These are phyloP conservation scores for Pleurotus pulmonarius DNA, from an alignment of 768 basidiomycete species.

Conservation along the genomic window DNA sequence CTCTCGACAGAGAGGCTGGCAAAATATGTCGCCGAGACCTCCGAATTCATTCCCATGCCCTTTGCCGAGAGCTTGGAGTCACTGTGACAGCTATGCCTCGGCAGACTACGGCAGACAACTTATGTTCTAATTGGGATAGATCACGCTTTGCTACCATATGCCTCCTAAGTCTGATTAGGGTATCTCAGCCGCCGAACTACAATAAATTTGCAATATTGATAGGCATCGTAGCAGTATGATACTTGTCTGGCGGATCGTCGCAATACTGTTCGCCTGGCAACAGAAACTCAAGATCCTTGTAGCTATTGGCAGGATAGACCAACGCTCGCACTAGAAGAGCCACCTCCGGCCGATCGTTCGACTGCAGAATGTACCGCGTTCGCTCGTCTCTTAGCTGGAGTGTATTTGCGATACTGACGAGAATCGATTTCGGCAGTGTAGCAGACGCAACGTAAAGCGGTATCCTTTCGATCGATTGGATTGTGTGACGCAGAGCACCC, in stretches of 20 bases:
- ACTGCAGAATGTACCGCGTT: slow-evolving; percentile 6
- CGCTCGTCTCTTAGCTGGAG: slow-evolving; percentile 9
- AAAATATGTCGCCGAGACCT: no score
- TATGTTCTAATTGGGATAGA: no score
- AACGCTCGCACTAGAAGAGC: slow-evolving; percentile 10
- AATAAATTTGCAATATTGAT: no score
- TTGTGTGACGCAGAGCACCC: slow-evolving; percentile 11
- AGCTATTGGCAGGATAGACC: slow-evolving; percentile 8
- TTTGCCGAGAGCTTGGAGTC: no score
- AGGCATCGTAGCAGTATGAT: no score
- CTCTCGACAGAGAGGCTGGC: no score
- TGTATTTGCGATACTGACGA: slow-evolving; percentile 11
- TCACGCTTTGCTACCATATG: no score
- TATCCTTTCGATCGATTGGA: neutral
- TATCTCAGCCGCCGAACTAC: no score
- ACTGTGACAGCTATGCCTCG: no score
- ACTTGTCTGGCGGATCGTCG: slow-evolving; percentile 5
- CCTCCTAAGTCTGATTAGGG: no score
- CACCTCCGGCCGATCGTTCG: slow-evolving; percentile 18
- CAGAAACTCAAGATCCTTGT: slow-evolving; percentile 12
- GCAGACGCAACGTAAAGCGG: slow-evolving; percentile 18
- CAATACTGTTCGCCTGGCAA: slow-evolving; percentile 7
- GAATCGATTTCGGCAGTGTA: slow-evolving; percentile 14
- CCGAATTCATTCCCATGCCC: no score
- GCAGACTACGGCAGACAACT: no score